These are phyloP conservation scores for Silene conica DNA, from an alignment of 148 eudicot species.

Conservation along the genomic window DNA sequence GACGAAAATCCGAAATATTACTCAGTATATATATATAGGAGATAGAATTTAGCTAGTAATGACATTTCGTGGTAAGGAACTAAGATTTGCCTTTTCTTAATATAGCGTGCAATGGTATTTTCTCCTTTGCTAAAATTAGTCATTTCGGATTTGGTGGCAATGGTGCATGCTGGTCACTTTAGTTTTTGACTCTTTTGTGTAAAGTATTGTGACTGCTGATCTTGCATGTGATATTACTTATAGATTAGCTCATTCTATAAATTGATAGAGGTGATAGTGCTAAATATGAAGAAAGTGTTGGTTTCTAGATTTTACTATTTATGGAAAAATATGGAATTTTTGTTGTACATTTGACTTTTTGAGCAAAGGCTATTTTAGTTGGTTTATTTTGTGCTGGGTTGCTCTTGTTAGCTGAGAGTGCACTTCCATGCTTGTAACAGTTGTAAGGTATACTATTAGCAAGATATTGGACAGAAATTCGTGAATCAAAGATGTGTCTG, in stretches of 20 bases:
- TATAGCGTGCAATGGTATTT: background rate
- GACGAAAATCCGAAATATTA: background rate
- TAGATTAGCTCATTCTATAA: background rate
- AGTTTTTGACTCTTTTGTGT: background rate
- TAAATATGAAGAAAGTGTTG: conserved; percentile 3
- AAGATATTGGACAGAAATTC: background rate
- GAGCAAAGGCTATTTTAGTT: background rate
- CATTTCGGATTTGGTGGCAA: background rate
- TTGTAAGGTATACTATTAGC: background rate
- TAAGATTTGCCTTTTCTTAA: conserved; percentile 7
- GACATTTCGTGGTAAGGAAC: background rate
- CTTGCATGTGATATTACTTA: conserved; percentile 11
- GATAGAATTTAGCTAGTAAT: background rate
- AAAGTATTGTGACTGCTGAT: background rate
- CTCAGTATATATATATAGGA: background rate
- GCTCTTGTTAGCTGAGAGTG: background rate
- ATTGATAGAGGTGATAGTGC: background rate
- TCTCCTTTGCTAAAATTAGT: conserved; percentile 5
- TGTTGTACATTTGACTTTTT: background rate
- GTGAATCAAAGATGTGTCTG: background rate
- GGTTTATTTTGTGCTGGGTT: background rate
- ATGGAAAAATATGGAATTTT: conserved; percentile 5
- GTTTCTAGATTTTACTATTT: background rate
- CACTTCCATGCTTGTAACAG: background rate
- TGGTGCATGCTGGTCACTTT: background rate